Percentiles rank a stretch among this genome's conserved stretches.
These are phyloP conservation scores for Gastrodia elata DNA, from an alignment of 106 monocot species.

Conservation along the genomic window DNA sequence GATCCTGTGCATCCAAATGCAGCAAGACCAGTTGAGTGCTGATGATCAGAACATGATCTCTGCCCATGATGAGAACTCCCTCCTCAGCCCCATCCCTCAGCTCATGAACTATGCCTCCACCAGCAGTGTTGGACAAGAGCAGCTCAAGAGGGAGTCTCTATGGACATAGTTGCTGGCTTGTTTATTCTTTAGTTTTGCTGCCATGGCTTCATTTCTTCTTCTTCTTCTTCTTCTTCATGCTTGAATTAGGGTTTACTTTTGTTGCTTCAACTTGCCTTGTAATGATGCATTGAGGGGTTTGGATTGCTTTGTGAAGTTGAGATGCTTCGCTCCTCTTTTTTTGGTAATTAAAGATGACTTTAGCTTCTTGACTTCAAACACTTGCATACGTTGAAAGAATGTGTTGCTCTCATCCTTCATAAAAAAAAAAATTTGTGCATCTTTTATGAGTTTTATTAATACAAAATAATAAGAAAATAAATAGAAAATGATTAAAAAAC, in stretches of 20 bases:
- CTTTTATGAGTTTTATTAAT: too few relatives aligned
- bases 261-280: neutral
- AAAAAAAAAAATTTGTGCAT: too few relatives aligned
- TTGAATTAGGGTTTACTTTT: neutral
- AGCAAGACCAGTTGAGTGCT: constrained; percentile 25
- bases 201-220: neutral
- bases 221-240: neutral
- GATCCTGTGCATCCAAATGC: constrained; percentile 72
- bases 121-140: constrained; percentile 32
- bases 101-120: constrained; percentile 36
- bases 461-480: too few relatives aligned
- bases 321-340: neutral
- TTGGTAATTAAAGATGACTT: neutral
- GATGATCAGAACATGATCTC: constrained; percentile 6
- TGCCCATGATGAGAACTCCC: constrained; percentile 11
- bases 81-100: constrained; percentile 18
- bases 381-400: too few relatives aligned
- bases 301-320: neutral
- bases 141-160: constrained; percentile 70
- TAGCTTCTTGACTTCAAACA: too few relatives aligned
- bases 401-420: too few relatives aligned
- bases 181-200: neutral
- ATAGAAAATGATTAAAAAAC: too few relatives aligned
- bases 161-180: constrained; percentile 59
- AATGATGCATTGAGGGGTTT: neutral